A percentile compares a stretch with the other conserved stretches of the same genome.
These are phyloP conservation scores for Porcisia hertigi DNA, from an alignment of 208 protist genomes.

Conservation along the genomic window DNA sequence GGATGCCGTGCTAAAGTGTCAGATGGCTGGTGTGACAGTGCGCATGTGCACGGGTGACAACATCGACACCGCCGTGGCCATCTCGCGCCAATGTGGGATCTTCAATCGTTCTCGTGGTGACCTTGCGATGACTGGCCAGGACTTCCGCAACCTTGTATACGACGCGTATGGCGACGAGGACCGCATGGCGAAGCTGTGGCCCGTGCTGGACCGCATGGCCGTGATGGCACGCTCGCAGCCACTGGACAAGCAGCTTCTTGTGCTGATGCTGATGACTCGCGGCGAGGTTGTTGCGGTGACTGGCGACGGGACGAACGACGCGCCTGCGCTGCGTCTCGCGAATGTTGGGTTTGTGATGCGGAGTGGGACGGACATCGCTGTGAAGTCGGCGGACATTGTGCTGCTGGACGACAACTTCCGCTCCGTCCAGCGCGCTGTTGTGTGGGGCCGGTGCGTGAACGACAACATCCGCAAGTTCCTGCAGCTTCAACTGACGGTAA, in stretches of 20 bases:
- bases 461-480: slow-evolving; percentile 96
- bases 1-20: slow-evolving; percentile 89
- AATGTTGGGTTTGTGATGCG: slow-evolving; percentile 98
- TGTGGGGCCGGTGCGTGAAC: slow-evolving; percentile 90
- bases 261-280: slow-evolving; percentile 79
- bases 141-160: slow-evolving; percentile 88
- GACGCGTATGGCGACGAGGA: slow-evolving; percentile 74
- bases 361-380: slow-evolving; percentile 94
- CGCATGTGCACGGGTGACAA: slow-evolving; percentile 97
- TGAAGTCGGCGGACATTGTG: slow-evolving; percentile 91
- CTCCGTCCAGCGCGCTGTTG: slow-evolving; percentile 95
- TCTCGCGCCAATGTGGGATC: slow-evolving; percentile 94
- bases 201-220: slow-evolving; percentile 68
- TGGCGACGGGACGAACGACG: slow-evolving; percentile 98
- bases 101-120: slow-evolving; percentile 63
- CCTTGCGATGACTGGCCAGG: slow-evolving; percentile 86
- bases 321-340: slow-evolving; percentile 93
- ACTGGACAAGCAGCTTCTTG: slow-evolving; percentile 89
- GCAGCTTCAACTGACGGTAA: slow-evolving; percentile 98
- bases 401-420: slow-evolving; percentile 99
- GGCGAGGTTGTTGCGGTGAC: slow-evolving; percentile 88
- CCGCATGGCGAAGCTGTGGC: slow-evolving; percentile 71
- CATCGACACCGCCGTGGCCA: slow-evolving; percentile 93
- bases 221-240: slow-evolving; percentile 90
- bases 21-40: slow-evolving; percentile 93